phyloP scores from a whole-genome alignment of 2,329 filamentous ascomycete genomes.

The Fusarium luffae region DNA sequence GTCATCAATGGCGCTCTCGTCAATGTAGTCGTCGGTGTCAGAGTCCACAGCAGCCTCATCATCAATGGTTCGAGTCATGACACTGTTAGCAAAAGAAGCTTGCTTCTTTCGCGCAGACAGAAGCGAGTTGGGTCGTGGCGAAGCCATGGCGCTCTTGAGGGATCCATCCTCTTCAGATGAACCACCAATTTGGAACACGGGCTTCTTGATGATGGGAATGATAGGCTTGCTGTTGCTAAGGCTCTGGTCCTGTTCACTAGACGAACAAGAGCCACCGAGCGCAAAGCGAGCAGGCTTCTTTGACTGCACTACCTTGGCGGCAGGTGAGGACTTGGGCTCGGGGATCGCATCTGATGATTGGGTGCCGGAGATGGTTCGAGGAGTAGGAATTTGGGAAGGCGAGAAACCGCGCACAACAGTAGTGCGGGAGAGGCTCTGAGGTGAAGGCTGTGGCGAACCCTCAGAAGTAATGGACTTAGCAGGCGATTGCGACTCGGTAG shows the following conservation, averaged over 20 bases:
- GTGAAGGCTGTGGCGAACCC: slow-evolving; percentile 45
- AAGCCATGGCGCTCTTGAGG: slow-evolving; percentile 65
- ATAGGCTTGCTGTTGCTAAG: slow-evolving; percentile 56
- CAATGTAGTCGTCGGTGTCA: slow-evolving; percentile 76
- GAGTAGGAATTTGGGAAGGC: slow-evolving; percentile 72
- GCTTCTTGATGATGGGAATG: slow-evolving; percentile 48
- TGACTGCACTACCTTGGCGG: slow-evolving; percentile 74
- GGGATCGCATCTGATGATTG: slow-evolving; percentile 70
- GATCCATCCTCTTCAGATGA: slow-evolving; percentile 85
- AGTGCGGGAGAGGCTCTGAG: slow-evolving; percentile 47
- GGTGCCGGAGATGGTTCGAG: slow-evolving; percentile 58
- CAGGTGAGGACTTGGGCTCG: slow-evolving; percentile 66
- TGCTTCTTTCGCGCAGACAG: slow-evolving; percentile 73
- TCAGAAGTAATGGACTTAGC: slow-evolving; percentile 65
- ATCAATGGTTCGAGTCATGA: slow-evolving; percentile 74
- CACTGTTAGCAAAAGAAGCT: slow-evolving; percentile 82
- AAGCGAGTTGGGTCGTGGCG: slow-evolving; percentile 56
- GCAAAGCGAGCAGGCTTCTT: slow-evolving; percentile 74
- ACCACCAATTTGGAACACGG: slow-evolving; percentile 64
- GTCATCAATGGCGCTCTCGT: slow-evolving; percentile 84
- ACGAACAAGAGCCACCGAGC: slow-evolving; percentile 85
- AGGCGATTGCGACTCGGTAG: slow-evolving; percentile 57
- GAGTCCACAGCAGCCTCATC: slow-evolving; percentile 65
- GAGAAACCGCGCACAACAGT: slow-evolving; percentile 86
- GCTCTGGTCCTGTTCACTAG: slow-evolving; percentile 65